Conservation (phyloP, 805 yeast genomes). For the Sugiyamaella chiloensis region DNA sequence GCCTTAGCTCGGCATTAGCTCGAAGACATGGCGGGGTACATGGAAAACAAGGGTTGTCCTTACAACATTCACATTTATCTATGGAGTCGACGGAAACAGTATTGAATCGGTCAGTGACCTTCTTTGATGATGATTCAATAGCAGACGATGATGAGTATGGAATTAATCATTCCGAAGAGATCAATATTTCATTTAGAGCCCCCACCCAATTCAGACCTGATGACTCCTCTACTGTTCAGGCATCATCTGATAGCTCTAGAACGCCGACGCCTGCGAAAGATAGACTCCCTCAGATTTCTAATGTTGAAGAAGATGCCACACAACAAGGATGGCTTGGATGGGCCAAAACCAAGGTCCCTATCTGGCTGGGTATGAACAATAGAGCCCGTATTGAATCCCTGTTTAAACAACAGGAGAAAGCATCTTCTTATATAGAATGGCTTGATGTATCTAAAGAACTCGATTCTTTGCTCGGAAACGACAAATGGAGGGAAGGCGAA, state of each 20-base stretch:
- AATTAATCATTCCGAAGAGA: neutral
- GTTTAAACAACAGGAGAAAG: conserved; percentile 17
- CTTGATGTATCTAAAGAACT: conserved; percentile 55
- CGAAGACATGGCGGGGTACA: conserved; percentile 4
- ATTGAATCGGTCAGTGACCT: neutral
- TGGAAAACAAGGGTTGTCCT: no score
- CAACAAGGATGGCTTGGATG: neutral
- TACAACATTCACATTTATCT: neutral
- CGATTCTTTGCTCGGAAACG: conserved; percentile 62
- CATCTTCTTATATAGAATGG: conserved; percentile 55
- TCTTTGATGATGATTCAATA: neutral
- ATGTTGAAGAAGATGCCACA: neutral
- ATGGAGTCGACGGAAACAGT: neutral
- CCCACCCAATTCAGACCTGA: neutral
- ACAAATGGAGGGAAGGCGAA: conserved; percentile 64
- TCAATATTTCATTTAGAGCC: conserved; percentile 1
- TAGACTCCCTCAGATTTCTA: neutral
- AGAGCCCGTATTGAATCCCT: conserved; percentile 4
- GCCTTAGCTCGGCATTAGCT: no score
- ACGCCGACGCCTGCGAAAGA: no score
- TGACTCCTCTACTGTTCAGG: neutral
- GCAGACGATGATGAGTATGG: conserved; percentile 1
- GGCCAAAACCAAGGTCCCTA: neutral
- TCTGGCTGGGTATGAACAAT: neutral
- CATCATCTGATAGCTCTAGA: no score